Evolutionary conservation across 2,329 filamentous ascomycete genomes (phyloP).

Genomic region (Aspergillus latus): DNA sequence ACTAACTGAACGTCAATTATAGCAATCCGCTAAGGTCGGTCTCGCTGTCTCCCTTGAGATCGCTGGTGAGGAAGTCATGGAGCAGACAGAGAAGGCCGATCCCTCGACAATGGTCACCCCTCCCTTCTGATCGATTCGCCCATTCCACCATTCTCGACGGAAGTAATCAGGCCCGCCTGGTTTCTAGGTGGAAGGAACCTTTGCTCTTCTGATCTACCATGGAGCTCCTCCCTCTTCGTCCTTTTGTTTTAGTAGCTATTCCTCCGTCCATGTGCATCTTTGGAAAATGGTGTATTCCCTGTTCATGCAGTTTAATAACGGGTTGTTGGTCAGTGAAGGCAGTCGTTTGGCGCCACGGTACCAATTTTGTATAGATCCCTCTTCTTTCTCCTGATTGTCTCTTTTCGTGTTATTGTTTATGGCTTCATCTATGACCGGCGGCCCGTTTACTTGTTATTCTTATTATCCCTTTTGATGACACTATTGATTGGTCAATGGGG

Average conservation of each 20-base stretch:
- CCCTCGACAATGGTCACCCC: conserved; percentile 47
- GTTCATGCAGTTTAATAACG: conserved; percentile 32
- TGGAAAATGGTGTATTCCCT: conserved; percentile 35
- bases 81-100: conserved; percentile 67
- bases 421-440: conserved; percentile 28
- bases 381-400: conserved; percentile 22
- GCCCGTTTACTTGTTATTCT: conserved; percentile 27
- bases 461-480: conserved; percentile 27
- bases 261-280: conserved; percentile 34
- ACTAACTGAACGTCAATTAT: conserved; percentile 19
- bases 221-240: conserved; percentile 32
- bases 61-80: conserved; percentile 79
- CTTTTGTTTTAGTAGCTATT: conserved; percentile 49
- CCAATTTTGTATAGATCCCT: conserved; percentile 42
- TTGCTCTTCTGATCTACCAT: conserved; percentile 14
- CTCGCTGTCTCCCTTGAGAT: conserved; percentile 90
- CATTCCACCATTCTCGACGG: conserved; percentile 9
- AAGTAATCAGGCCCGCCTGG: conserved; percentile 17
- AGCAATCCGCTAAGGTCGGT: conserved; percentile 95
- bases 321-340: conserved; percentile 35
- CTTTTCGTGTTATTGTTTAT: conserved; percentile 23
- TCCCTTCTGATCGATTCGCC: conserved; percentile 45
- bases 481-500: conserved; percentile 24
- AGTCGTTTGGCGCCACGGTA: conserved; percentile 42
- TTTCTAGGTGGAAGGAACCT: conserved; percentile 9